These are phyloP conservation scores for Alternaria gansuensis DNA, from an alignment of 2,329 filamentous ascomycete genomes.

Conservation along the genomic window DNA sequence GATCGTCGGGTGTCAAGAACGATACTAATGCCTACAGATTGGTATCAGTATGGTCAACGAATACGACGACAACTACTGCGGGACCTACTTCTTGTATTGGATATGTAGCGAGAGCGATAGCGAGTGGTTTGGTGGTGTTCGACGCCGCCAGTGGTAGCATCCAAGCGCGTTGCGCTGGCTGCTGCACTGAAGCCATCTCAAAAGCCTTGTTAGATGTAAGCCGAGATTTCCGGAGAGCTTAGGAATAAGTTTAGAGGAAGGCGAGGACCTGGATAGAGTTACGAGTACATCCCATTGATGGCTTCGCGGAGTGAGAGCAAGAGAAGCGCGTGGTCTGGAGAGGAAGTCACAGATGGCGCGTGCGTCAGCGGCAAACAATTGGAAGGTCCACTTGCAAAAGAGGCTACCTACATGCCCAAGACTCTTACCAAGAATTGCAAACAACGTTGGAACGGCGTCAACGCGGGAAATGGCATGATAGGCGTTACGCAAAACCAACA, in stretches of 20 bases:
- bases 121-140: constrained; percentile 13
- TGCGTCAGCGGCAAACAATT: constrained; percentile 12
- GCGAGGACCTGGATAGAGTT: neutral
- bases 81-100: constrained; percentile 20
- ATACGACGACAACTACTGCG: neutral
- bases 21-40: constrained; percentile 12
- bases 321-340: neutral
- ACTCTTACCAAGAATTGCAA: neutral
- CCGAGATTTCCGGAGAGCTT: neutral
- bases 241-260: neutral
- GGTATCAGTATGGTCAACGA: neutral
- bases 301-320: constrained; percentile 3
- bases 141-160: constrained; percentile 5
- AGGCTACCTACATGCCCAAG: neutral
- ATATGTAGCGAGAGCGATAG: constrained; percentile 10
- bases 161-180: constrained; percentile 8
- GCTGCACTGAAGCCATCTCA: constrained; percentile 2
- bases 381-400: neutral
- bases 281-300: neutral
- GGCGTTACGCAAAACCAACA: neutral
- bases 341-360: constrained; percentile 14
- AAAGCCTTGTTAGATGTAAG: neutral
- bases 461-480: neutral
- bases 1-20: constrained; percentile 14
- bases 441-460: neutral